phyloP scores from a whole-genome alignment of 2,329 filamentous ascomycete genomes.

The Scedosporium dehoogii region DNA sequence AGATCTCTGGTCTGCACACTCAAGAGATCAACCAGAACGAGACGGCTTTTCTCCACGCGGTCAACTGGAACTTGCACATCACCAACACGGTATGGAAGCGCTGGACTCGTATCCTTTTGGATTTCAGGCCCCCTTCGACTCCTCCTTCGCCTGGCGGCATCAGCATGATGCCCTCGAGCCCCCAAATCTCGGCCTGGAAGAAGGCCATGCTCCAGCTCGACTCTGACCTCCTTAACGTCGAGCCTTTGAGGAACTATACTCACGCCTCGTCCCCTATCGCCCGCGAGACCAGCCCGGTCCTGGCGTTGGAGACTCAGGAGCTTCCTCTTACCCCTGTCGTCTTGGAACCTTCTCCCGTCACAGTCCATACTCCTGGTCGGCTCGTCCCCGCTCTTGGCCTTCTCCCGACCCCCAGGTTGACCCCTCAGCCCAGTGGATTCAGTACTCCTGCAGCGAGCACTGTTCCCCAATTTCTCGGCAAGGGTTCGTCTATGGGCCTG shows the following conservation, averaged over 20 bases:
- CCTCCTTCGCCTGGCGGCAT: conserved; percentile 41
- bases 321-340: conserved; percentile 24
- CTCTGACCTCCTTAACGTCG: conserved; percentile 48
- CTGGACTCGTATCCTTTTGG: conserved; percentile 88
- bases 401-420: conserved; percentile 49
- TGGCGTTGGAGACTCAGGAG: conserved; percentile 3
- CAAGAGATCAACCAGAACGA: conserved; percentile 96
- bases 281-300: conserved; percentile 3
- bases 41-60: conserved; percentile 77
- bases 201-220: conserved; percentile 46
- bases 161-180: conserved; percentile 1
- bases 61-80: conserved; percentile 93
- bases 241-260: conserved; percentile 28
- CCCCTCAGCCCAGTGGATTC: conserved; percentile 44
- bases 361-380: conserved; percentile 33
- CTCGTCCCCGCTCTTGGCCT: conserved; percentile 43
- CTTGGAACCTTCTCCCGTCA: conserved; percentile 36
- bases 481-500: conserved; percentile 47
- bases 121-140: conserved; percentile 62
- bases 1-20: conserved; percentile 93
- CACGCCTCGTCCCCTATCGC: not conserved
- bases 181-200: conserved; percentile 33
- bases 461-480: conserved; percentile 37
- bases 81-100: conserved; percentile 79
- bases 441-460: conserved; percentile 52